Conservation (phyloP, 106 monocot species). For the Dioscorea dumetorum region DNA sequence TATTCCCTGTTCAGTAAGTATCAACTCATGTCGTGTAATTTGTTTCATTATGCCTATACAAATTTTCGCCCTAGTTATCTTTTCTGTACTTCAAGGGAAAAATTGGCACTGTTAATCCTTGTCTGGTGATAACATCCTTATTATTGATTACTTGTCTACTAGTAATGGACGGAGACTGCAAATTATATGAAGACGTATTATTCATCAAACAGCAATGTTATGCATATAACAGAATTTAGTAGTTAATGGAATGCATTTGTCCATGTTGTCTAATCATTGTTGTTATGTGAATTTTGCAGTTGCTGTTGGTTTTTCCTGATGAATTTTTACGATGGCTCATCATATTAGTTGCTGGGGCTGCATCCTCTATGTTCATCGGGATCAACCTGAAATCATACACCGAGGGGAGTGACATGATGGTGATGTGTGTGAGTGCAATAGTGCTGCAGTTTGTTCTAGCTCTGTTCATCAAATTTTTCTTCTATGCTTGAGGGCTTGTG, state of each 20-base stretch:
- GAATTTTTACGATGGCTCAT: conserved; percentile 72
- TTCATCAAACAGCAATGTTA: not conserved
- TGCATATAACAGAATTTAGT: not conserved
- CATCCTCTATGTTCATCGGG: conserved; percentile 59
- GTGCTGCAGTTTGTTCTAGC: conserved; percentile 62
- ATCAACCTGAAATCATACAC: conserved; percentile 53
- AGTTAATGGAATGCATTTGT: not conserved
- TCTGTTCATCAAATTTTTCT: conserved; percentile 68
- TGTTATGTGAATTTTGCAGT: conserved; percentile 28
- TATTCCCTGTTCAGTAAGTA: conserved; percentile 72
- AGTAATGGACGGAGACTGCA: not conserved
- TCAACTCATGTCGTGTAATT: not conserved
- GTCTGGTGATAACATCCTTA: too few species aligned
- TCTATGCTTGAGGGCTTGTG: conserved; percentile 48
- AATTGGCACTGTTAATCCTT: too few species aligned
- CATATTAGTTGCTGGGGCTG: conserved; percentile 55
- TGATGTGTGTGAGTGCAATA: conserved; percentile 51
- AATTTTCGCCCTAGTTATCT: not conserved
- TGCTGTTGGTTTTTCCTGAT: conserved; percentile 62
- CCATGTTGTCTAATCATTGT: not conserved
- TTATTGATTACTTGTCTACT: too few species aligned
- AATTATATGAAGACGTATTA: not conserved
- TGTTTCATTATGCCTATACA: not conserved
- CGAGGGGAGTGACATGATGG: conserved; percentile 43
- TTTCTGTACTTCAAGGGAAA: too few species aligned